Conservation (phyloP, 1,284 basidiomycete species). For the Fomitopsis schrenkii region DNA sequence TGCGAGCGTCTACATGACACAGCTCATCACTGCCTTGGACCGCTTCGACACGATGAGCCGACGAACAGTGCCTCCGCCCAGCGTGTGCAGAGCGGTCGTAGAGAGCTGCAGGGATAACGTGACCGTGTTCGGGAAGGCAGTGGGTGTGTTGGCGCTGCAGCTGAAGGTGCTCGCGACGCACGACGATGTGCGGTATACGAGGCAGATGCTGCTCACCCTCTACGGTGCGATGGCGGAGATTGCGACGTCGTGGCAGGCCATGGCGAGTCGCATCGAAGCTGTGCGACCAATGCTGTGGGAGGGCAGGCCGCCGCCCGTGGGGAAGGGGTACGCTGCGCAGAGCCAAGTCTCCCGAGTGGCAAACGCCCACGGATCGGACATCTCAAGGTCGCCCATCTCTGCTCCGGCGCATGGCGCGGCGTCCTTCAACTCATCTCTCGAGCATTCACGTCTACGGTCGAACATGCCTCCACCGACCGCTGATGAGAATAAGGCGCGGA, state of each 20-base stretch:
- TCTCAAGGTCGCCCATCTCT: slow-evolving; percentile 19
- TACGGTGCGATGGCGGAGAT: slow-evolving; percentile 92
- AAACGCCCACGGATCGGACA: slow-evolving; percentile 8
- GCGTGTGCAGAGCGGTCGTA: slow-evolving; percentile 77
- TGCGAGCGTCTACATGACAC: slow-evolving; percentile 78
- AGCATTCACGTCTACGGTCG: slow-evolving; percentile 18
- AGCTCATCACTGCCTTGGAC: slow-evolving; percentile 87
- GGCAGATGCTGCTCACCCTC: slow-evolving; percentile 85
- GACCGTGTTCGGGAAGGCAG: slow-evolving; percentile 82
- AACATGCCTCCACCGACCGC: slow-evolving; percentile 16
- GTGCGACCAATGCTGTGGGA: slow-evolving; percentile 64
- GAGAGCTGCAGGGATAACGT: slow-evolving; percentile 87
- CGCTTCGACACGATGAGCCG: slow-evolving; percentile 86
- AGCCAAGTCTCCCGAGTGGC: slow-evolving; percentile 16
- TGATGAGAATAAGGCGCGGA: slow-evolving; percentile 31
- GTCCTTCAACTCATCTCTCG: slow-evolving; percentile 15
- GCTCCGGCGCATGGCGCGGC: slow-evolving; percentile 24
- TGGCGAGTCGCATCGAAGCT: slow-evolving; percentile 71
- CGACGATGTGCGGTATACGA: slow-evolving; percentile 85
- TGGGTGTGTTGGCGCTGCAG: slow-evolving; percentile 80
- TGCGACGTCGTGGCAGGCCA: slow-evolving; percentile 78
- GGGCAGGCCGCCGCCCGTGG: slow-evolving; percentile 30
- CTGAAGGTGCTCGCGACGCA: slow-evolving; percentile 72
- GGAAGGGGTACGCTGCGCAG: slow-evolving; percentile 22
- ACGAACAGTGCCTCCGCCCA: slow-evolving; percentile 62